Percentiles rank a stretch among this genome's conserved stretches.
Evolutionary conservation across 2,329 filamentous ascomycete genomes (phyloP).

Genomic region (Berkeleyomyces basicola): DNA sequence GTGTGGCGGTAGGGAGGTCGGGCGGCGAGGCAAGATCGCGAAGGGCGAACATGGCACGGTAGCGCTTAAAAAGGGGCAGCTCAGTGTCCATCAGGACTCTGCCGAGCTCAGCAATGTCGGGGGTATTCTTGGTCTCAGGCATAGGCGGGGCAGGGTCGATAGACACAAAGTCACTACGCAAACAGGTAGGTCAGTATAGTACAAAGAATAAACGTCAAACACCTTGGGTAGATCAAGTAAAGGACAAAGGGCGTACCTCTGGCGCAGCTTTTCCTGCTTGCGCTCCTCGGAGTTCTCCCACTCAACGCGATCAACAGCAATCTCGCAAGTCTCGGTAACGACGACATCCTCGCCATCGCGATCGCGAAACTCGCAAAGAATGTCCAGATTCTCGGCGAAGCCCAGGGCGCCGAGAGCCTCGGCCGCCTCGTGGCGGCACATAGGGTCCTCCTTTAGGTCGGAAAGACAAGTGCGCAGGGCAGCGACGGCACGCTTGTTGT

Average conservation of each 20-base stretch:
- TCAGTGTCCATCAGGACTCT: conserved; percentile 61
- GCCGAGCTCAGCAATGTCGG: conserved; percentile 52
- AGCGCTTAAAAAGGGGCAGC: conserved; percentile 74
- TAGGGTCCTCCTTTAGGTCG: conserved; percentile 69
- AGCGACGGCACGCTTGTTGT: conserved; percentile 56
- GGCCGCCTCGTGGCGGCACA: conserved; percentile 93
- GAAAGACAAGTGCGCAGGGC: conserved; percentile 59
- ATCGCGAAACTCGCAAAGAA: conserved; percentile 60
- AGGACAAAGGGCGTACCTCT: conserved; percentile 42
- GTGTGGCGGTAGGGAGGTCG: conserved; percentile 71
- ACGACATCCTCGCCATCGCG: conserved; percentile 59
- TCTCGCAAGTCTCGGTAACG: conserved; percentile 91
- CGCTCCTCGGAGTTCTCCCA: conserved; percentile 71
- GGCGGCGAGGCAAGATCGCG: conserved; percentile 89
- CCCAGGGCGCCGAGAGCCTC: conserved; percentile 86
- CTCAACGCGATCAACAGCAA: conserved; percentile 82
- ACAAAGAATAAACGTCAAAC: conserved; percentile 14
- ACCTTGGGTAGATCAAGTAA: background rate
- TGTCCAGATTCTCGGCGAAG: conserved; percentile 51
- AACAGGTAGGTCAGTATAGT: conserved; percentile 18
- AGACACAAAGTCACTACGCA: conserved; percentile 71
- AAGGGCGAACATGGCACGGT: conserved; percentile 95
- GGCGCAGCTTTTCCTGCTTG: conserved; percentile 59
- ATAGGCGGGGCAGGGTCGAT: conserved; percentile 89
- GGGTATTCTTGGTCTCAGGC: conserved; percentile 46